Evolutionary conservation across 2,329 filamentous ascomycete species (phyloP).

Genomic region (Lachnellula suecica): DNA sequence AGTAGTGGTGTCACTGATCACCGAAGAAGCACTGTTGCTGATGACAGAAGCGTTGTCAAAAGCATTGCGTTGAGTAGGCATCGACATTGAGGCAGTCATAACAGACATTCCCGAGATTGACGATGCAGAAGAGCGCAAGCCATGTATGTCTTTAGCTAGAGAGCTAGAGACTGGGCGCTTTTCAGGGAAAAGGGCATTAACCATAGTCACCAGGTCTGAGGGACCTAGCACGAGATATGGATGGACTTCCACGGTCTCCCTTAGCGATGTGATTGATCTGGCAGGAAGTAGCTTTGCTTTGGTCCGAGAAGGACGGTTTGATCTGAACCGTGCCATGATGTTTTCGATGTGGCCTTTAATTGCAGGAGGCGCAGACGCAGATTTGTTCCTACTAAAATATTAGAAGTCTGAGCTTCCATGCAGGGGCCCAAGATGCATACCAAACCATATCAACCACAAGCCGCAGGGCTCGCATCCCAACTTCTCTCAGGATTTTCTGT

Average conservation of each 20-base stretch:
- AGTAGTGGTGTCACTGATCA: slow-evolving; percentile 67
- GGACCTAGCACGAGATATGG: slow-evolving; percentile 79
- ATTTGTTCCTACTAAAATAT: slow-evolving; percentile 46
- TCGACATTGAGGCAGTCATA: slow-evolving; percentile 67
- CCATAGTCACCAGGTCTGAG: slow-evolving; percentile 74
- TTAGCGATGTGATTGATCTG: slow-evolving; percentile 68
- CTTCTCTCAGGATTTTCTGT: slow-evolving; percentile 76
- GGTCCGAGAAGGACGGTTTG: slow-evolving; percentile 41
- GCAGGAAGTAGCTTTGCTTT: slow-evolving; percentile 64
- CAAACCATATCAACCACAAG: slow-evolving; percentile 73
- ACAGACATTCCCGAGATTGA: slow-evolving; percentile 67
- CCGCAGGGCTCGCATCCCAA: slow-evolving; percentile 77
- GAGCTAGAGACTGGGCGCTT: slow-evolving; percentile 60
- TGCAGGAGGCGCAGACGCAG: slow-evolving; percentile 59
- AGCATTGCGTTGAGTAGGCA: slow-evolving; percentile 49
- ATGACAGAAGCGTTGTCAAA: slow-evolving; percentile 69
- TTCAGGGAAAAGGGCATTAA: slow-evolving; percentile 83
- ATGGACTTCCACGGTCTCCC: slow-evolving; percentile 76
- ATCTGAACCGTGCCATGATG: slow-evolving; percentile 63
- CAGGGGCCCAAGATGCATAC: slow-evolving; percentile 44
- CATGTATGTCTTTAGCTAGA: slow-evolving; percentile 48
- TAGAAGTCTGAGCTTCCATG: slow-evolving; percentile 4
- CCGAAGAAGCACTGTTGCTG: slow-evolving; percentile 71
- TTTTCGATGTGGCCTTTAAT: slow-evolving; percentile 70
- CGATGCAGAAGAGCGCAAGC: slow-evolving; percentile 63